Evolutionary conservation across 2,329 filamentous ascomycete species (phyloP).

Genomic region (Tolypocladium ovalisporum): DNA sequence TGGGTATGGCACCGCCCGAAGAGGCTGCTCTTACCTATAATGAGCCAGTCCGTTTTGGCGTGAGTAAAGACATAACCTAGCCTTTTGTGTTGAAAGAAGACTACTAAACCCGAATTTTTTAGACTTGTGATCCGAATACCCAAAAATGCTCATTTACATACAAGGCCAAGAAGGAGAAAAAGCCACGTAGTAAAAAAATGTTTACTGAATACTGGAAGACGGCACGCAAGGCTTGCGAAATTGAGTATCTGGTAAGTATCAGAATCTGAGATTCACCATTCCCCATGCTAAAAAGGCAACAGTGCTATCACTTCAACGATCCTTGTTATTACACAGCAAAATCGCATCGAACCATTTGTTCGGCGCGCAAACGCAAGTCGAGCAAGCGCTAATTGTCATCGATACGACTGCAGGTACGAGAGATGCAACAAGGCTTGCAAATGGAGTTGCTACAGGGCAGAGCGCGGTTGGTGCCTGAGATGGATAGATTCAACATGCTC

Average conservation of each 20-base stretch:
- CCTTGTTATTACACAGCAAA: not conserved
- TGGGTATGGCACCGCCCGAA: not conserved
- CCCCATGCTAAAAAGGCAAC: not conserved
- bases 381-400: not conserved
- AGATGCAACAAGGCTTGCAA: not conserved
- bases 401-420: not conserved
- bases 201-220: not conserved
- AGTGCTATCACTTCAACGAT: not conserved
- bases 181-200: too few relatives aligned
- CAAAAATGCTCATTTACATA: not conserved
- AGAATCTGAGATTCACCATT: not conserved
- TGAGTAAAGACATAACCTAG: not conserved
- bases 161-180: too few relatives aligned
- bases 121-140: not conserved
- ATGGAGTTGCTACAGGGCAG: not conserved
- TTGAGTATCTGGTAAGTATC: not conserved
- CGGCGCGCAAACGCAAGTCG: not conserved
- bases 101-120: not conserved
- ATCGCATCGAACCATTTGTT: not conserved
- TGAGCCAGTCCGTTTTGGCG: not conserved
- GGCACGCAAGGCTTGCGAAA: not conserved
- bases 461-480: not conserved
- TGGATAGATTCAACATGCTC: not conserved
- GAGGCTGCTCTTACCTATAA: not conserved
- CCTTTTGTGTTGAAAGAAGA: not conserved